A percentile compares a stretch with the other conserved stretches of the same genome.
phyloP scores from a whole-genome alignment of 768 basidiomycete species.

The Trametes maxima region DNA sequence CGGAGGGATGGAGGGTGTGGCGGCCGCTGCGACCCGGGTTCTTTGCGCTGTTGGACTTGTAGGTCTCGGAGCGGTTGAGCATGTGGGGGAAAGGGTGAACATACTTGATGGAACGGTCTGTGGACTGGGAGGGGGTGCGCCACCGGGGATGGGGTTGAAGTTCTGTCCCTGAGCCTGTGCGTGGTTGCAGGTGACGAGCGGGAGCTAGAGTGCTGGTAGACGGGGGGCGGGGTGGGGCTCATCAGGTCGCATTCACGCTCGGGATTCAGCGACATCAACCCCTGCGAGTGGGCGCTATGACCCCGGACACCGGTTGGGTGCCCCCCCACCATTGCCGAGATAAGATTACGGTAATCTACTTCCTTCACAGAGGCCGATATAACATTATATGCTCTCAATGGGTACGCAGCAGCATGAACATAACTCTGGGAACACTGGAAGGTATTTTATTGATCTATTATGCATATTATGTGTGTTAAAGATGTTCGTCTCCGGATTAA shows the following conservation, averaged over 20 bases:
- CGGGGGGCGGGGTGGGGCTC: constrained; percentile 32
- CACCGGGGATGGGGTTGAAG: constrained; percentile 13
- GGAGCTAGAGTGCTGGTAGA: constrained; percentile 24
- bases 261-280: too few species aligned
- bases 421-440: too few species aligned
- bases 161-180: neutral
- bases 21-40: constrained; percentile 35
- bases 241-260: constrained; percentile 35
- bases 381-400: too few species aligned
- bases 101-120: neutral
- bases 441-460: too few species aligned
- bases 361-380: too few species aligned
- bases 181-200: constrained; percentile 6
- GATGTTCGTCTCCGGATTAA: too few species aligned
- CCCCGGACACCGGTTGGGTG: too few species aligned
- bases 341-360: too few species aligned
- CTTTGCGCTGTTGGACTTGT: constrained; percentile 25
- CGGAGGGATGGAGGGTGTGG: constrained; percentile 50
- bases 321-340: too few species aligned
- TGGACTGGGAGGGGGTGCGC: constrained; percentile 7
- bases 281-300: too few species aligned
- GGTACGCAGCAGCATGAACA: too few species aligned
- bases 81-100: constrained; percentile 13
- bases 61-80: constrained; percentile 25
- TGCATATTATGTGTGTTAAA: too few species aligned